Evolutionary conservation across 306 rosid genomes (phyloP).

Genomic region (Fragaria iinumae): DNA sequence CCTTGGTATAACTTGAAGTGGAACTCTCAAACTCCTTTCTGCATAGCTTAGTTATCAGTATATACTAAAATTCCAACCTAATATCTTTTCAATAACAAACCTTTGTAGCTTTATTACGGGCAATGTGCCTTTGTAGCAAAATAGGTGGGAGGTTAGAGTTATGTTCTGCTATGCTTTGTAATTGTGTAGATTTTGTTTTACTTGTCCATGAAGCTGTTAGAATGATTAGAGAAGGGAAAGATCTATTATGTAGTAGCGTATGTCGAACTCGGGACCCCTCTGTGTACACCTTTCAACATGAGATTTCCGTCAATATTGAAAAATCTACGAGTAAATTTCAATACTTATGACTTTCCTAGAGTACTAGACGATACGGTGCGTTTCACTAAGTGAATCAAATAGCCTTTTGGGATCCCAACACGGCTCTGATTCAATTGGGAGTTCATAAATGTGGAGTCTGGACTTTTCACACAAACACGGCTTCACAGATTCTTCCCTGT

Average conservation of each 20-base stretch:
- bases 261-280: no score
- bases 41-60: not conserved
- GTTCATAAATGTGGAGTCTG: not conserved
- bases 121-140: not conserved
- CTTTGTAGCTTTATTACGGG: not conserved
- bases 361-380: no score
- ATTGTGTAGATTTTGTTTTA: not conserved
- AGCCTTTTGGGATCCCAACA: no score
- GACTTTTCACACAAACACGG: not conserved
- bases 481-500: slow-evolving; percentile 32
- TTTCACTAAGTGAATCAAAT: no score
- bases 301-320: no score
- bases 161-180: not conserved
- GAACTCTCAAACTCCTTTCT: not conserved
- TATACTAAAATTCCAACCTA: not conserved
- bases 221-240: no score
- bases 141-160: not conserved
- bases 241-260: no score
- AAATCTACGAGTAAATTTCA: no score
- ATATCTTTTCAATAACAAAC: not conserved
- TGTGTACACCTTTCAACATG: no score
- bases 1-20: not conserved
- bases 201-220: no score
- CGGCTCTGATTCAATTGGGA: not conserved
- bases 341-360: no score